Base-by-base conservation (phyloP, 257 asterid genomes). In the Solanum ahanhuiri region DNA sequence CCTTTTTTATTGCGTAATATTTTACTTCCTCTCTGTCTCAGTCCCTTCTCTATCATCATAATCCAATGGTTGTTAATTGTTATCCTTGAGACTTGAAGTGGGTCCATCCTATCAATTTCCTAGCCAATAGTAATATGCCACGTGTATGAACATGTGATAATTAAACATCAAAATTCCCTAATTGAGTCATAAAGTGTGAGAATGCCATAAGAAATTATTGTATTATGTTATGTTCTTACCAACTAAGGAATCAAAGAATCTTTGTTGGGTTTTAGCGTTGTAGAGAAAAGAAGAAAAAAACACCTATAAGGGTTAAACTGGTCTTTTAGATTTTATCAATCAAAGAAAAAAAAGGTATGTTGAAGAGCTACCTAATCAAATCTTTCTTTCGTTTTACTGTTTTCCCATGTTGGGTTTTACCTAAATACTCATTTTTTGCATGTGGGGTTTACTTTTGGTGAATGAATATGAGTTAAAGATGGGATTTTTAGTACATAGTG, bases 171-270 rank as follows among this genome's bases (percentile, higher is more conserved):
- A 43, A 43, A 43, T 43, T 43, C 51, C 51, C 51, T 3, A 11
- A 3, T 43, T 43, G 18, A 45, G 57, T 45, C 57, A 15, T 48
- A 4, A 48, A 48, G 20, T 12, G 58, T 48, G 20, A 48, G 58
- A 14, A 48, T 4, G 18, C 2, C 54, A 48, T 48, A 14, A 14
- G 58, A 48, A 14, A 48, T 43, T 41, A 2, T 2, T 41, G 12
- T 41, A 0, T 85, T 87, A 87, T 87, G 51, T 85, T 23, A 39
- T 76, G 63, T 83, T 72, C 81, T 89, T 88, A 85, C 90, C 87
- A 83, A 86, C 88, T 89, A 85, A 79, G 88, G 84, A 85, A 86
- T 83, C 88, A 89, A 88, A 86, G 93, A 70, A 81, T 89, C 89
- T 88, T 86, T 54, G 83, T 85, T 77, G 84, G 88, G 86, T 77